Base-by-base conservation (phyloP, 441 rosid genomes). In the Gossypium gossypioides region DNA sequence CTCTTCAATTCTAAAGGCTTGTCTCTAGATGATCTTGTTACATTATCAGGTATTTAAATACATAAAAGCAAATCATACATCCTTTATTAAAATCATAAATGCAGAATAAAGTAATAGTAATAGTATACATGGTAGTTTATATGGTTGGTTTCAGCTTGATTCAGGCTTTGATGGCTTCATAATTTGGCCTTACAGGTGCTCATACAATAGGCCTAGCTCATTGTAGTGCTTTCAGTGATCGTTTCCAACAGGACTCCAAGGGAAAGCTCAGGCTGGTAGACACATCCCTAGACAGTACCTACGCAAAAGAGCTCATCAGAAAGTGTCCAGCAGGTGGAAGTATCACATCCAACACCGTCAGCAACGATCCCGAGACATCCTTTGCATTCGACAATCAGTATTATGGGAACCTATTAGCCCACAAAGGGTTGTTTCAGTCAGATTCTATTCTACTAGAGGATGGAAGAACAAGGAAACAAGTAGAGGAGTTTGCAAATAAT, bases 181-280 rank as follows among this genome's bases (percentile, higher is more conserved):
- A 16, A 3, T 52, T 16, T 16, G 56, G 56, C 56, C 24, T 57
- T 13, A 25, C 85, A 91, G 98, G 97, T 72, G 93, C 98, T 7
- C 96, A 94, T 78, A 91, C 96, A 5, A 86, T 94, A 16, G 97
- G 97, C 78, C 19, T 82, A 32, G 98, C 97, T 6, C 97, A 90
- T 64, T 93, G 97, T 80, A 81, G 77, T 21, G 82, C 97, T 7
- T 90, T 93, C 83, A 91, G 85, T 13, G 91, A 84, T 16, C 81
- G 96, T 69, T 91, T 90, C 70, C 80, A 48, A 34, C 72, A 66
- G 66, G 86, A 86, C 74, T 78, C 25, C 1, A 82, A 77, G 65
- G 97, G 98, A 9, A 81, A 85, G 1, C 75, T 88, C 13, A 77
- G 63, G 6, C 81, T 74, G 0, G 65, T 87, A n/a, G 98, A 90